phyloP scores from a whole-genome alignment of 2,329 filamentous ascomycete genomes.

The Pseudovirgaria hyperparasitica region DNA sequence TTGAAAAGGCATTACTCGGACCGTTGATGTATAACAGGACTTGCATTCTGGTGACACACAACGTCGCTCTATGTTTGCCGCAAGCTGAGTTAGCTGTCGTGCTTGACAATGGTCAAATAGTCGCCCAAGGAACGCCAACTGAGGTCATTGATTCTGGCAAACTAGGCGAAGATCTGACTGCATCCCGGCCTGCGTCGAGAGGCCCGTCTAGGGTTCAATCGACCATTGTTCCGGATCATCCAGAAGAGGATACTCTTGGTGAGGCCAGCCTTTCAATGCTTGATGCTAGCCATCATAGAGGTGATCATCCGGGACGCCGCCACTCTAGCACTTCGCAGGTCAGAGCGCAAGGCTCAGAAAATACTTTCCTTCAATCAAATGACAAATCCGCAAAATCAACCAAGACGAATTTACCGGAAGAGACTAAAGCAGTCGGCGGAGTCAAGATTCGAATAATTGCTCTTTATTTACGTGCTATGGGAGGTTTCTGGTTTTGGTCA shows the following conservation, averaged over 20 bases:
- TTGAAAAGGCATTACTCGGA: constrained; percentile 81
- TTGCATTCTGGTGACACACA: constrained; percentile 93
- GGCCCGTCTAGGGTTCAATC: constrained; percentile 64
- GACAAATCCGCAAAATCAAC: no score
- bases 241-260: no score
- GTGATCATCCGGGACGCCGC: no score
- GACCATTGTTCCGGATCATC: constrained; percentile 62
- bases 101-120: constrained; percentile 74
- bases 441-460: constrained; percentile 80
- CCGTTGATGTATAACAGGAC: constrained; percentile 80
- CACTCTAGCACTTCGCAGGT: no score
- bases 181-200: constrained; percentile 58
- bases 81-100: constrained; percentile 69
- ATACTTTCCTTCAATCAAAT: no score
- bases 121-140: constrained; percentile 60
- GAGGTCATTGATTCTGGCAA: constrained; percentile 78
- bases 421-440: constrained; percentile 71
- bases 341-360: no score
- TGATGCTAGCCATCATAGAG: no score
- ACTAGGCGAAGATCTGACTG: constrained; percentile 73
- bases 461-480: constrained; percentile 83
- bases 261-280: no score
- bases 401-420: constrained; percentile 27
- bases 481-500: constrained; percentile 92
- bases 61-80: constrained; percentile 76